These are phyloP conservation scores for Chaetomium strumarium DNA, from an alignment of 2,329 filamentous ascomycete genomes.

Conservation along the genomic window DNA sequence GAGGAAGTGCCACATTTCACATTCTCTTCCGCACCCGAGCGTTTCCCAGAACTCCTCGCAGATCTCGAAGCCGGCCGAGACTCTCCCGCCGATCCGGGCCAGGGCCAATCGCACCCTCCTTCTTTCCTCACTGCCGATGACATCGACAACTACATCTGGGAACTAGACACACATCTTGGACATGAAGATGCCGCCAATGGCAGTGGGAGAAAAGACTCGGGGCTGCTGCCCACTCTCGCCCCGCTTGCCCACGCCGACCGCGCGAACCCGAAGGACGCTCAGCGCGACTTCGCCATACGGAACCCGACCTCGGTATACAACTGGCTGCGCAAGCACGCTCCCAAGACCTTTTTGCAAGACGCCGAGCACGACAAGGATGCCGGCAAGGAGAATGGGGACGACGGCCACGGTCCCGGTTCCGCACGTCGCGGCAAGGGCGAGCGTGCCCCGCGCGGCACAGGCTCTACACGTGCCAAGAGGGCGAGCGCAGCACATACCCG, in stretches of 20 bases:
- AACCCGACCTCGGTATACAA: conserved; percentile 94
- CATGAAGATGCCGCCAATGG: conserved; percentile 30
- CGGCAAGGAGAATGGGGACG: conserved; percentile 36
- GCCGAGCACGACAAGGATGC: conserved; percentile 47
- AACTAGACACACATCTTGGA: conserved; percentile 51
- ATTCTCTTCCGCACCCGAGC: conserved; percentile 52
- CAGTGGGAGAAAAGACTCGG: conserved; percentile 25
- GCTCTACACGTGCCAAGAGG: conserved; percentile 17
- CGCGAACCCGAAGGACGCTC: conserved; percentile 30
- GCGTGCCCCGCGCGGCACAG: conserved; percentile 13
- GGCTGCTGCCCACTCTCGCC: conserved; percentile 44
- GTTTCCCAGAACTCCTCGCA: conserved; percentile 52
- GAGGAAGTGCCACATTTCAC: conserved; percentile 46
- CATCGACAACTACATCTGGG: conserved; percentile 66
- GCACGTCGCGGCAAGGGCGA: conserved; percentile 30
- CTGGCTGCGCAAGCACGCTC: conserved; percentile 82
- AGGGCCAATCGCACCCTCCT: conserved; percentile 52
- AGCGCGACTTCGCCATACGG: conserved; percentile 50
- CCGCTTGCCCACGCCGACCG: conserved; percentile 39
- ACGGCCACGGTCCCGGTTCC: conserved; percentile 16
- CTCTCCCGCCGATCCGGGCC: conserved; percentile 38
- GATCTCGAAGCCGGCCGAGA: conserved; percentile 42
- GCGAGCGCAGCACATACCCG: conserved; percentile 8
- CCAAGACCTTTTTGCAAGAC: conserved; percentile 79
- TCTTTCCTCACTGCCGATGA: conserved; percentile 64